Percentiles rank a stretch among this genome's conserved stretches.
phyloP scores from a whole-genome alignment of 2,329 filamentous ascomycete genomes.

The Bipolaris cookei region DNA sequence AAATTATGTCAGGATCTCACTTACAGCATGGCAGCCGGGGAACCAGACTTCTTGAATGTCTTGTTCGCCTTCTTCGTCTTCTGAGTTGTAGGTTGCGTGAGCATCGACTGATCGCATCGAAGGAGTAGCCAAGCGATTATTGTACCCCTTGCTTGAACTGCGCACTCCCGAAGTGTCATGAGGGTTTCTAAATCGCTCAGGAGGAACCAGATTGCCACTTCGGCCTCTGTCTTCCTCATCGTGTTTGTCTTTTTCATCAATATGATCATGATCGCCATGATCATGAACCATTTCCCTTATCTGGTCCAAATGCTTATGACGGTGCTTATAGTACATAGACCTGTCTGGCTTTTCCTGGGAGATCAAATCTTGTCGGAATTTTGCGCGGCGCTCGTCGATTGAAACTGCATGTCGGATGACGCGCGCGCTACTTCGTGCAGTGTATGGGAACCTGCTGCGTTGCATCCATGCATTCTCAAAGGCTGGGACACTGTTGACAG shows the following conservation, averaged over 20 bases:
- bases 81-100: slow-evolving; percentile 30
- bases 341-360: slow-evolving; percentile 51
- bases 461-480: slow-evolving; percentile 82
- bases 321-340: slow-evolving; percentile 37
- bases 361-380: slow-evolving; percentile 74
- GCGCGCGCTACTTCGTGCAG: slow-evolving; percentile 60
- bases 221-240: slow-evolving; percentile 24
- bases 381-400: slow-evolving; percentile 73
- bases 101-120: slow-evolving; percentile 43
- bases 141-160: slow-evolving; percentile 39
- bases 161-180: slow-evolving; percentile 47
- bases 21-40: slow-evolving; percentile 71
- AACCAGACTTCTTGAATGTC: slow-evolving; percentile 86
- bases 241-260: slow-evolving; percentile 17
- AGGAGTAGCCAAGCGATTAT: slow-evolving; percentile 23
- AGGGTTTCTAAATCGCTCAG: slow-evolving; percentile 38
- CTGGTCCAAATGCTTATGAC: slow-evolving; percentile 32
- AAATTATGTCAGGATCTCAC: slow-evolving; percentile 5
- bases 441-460: slow-evolving; percentile 75
- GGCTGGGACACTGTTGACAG: slow-evolving; percentile 77
- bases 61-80: slow-evolving; percentile 60
- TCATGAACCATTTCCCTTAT: slow-evolving; percentile 18
- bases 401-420: slow-evolving; percentile 73
- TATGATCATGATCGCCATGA: slow-evolving; percentile 18
- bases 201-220: slow-evolving; percentile 36